Conservation (phyloP, 352 stramenopile species). For the Pythium guiyangense region DNA sequence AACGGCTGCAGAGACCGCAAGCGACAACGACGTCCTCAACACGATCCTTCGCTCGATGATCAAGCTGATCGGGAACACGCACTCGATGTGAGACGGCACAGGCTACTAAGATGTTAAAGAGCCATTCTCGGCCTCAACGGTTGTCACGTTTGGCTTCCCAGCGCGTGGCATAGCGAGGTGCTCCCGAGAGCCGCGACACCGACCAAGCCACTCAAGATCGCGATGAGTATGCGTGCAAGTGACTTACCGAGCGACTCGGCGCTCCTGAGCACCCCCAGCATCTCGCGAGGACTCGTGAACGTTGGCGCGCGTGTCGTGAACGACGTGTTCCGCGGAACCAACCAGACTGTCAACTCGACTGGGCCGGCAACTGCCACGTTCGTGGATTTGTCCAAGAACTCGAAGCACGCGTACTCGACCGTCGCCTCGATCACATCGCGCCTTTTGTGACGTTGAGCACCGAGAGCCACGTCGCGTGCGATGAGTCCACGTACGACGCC, state of each 20-base stretch:
- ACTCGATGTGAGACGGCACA: neutral
- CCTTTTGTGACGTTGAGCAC: too few relatives aligned
- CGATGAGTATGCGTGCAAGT: neutral
- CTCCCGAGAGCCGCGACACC: constrained; percentile 3
- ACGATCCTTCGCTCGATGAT: constrained; percentile 15
- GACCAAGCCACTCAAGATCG: constrained; percentile 2
- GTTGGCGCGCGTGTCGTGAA: neutral
- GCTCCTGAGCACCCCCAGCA: constrained; percentile 10
- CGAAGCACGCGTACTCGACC: neutral
- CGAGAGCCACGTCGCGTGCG: neutral
- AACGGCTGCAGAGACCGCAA: neutral
- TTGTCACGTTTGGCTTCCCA: constrained; percentile 15
- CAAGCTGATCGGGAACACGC: too few relatives aligned
- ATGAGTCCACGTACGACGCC: constrained; percentile 13
- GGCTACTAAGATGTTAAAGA: neutral
- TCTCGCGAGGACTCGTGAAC: too few relatives aligned
- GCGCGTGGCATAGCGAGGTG: constrained; percentile 7
- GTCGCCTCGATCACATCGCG: too few relatives aligned
- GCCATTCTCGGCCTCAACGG: neutral
- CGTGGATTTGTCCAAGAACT: neutral
- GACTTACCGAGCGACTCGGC: neutral
- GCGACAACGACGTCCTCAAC: constrained; percentile 6
- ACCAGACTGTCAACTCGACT: neutral
- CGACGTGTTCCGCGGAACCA: neutral
- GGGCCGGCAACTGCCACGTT: neutral